Percentiles rank a stretch among this genome's conserved stretches.
These are phyloP conservation scores for Cryptosporidium parvum DNA, from an alignment of 169 alveolate genomes.

Conservation along the genomic window DNA sequence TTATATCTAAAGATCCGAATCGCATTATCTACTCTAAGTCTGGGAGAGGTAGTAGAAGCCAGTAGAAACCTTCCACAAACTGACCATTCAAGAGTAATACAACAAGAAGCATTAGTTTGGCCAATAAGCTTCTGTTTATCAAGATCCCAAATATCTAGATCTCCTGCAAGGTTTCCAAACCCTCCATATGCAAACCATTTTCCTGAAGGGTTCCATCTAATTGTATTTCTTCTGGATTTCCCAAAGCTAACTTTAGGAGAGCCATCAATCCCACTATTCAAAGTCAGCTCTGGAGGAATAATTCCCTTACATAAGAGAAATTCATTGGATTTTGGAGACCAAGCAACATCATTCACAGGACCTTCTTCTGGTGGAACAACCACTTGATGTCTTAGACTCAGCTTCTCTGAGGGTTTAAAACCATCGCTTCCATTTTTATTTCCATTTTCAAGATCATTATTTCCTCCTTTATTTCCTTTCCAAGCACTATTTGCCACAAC, in stretches of 20 bases:
- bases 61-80: conserved; percentile 40
- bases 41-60: conserved; percentile 71
- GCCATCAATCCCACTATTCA: conserved; percentile 53
- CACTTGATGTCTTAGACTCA: conserved; percentile 24
- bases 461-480: neutral
- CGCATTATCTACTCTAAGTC: conserved; percentile 73
- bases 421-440: neutral
- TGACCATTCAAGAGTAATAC: conserved; percentile 76
- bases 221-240: conserved; percentile 73
- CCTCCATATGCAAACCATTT: conserved; percentile 81
- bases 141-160: conserved; percentile 74
- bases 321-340: conserved; percentile 82
- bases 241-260: conserved; percentile 50
- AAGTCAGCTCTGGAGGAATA: conserved; percentile 78
- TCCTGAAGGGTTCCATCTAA: conserved; percentile 80
- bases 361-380: conserved; percentile 76
- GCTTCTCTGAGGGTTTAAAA: conserved; percentile 14
- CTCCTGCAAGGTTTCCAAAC: conserved; percentile 81
- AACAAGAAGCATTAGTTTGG: conserved; percentile 71
- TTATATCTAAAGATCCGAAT: conserved; percentile 55
- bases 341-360: conserved; percentile 79
- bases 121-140: conserved; percentile 67
- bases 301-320: conserved; percentile 80
- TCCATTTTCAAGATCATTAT: neutral
- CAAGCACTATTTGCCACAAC: conserved; percentile 34